These are phyloP conservation scores for Geotrichum reessii DNA, from an alignment of 1,139 yeast species.

Conservation along the genomic window DNA sequence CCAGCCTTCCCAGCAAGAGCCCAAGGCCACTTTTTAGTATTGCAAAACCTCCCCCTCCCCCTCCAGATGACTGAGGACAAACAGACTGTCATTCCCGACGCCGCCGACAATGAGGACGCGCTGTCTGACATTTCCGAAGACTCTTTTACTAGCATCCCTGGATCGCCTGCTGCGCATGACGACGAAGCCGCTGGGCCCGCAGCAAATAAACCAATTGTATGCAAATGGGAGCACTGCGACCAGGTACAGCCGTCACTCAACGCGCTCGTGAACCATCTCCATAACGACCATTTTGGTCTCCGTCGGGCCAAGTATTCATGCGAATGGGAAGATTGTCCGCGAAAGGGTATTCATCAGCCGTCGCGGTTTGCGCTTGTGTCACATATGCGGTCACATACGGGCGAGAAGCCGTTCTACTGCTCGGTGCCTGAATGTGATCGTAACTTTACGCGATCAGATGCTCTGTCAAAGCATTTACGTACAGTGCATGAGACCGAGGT, in stretches of 20 bases:
- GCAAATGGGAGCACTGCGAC: conserved; percentile 40
- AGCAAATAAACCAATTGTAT: conserved; percentile 22
- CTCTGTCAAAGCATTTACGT: conserved; percentile 57
- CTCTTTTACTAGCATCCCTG: conserved; percentile 18
- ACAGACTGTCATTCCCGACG: neutral
- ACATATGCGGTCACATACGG: conserved; percentile 62
- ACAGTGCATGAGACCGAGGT: conserved; percentile 51
- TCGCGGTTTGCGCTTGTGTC: conserved; percentile 55
- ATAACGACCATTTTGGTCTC: conserved; percentile 37
- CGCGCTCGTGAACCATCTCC: conserved; percentile 38
- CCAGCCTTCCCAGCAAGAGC: too few relatives aligned
- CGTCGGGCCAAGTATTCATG: conserved; percentile 48
- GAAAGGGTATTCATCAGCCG: conserved; percentile 52
- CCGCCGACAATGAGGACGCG: conserved; percentile 6
- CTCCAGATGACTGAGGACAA: neutral
- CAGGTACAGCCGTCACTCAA: conserved; percentile 31
- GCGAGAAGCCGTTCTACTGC: conserved; percentile 64
- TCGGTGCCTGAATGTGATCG: conserved; percentile 65
- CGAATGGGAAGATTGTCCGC: conserved; percentile 56
- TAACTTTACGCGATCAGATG: conserved; percentile 55
- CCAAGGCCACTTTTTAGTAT: neutral
- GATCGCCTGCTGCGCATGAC: conserved; percentile 15
- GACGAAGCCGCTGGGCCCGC: conserved; percentile 10
- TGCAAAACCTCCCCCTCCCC: too few relatives aligned
- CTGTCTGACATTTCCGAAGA: conserved; percentile 18